A percentile compares a stretch with the other conserved stretches of the same genome.
phyloP scores from a whole-genome alignment of 768 basidiomycete genomes.

The Pleurotus tuoliensis region DNA sequence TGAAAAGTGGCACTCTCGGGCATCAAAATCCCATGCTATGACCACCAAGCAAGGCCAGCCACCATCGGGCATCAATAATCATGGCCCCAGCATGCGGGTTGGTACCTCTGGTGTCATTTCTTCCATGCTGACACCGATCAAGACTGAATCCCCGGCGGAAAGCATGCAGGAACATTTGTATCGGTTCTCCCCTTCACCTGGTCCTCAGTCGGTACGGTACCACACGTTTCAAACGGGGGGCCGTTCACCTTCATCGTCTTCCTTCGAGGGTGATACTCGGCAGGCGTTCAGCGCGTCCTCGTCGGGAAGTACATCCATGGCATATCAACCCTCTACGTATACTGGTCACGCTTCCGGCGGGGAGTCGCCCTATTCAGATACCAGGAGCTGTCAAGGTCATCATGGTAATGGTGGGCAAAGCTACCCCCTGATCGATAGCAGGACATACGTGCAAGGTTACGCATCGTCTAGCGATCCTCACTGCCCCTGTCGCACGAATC shows the following conservation, averaged over 20 bases:
- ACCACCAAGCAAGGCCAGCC: conserved; percentile 37
- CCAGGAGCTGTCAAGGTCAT: conserved; percentile 16
- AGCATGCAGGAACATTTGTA: conserved; percentile 50
- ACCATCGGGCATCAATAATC: conserved; percentile 28
- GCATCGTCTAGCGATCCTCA: conserved; percentile 33
- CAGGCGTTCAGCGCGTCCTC: conserved; percentile 21
- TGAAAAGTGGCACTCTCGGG: conserved; percentile 85
- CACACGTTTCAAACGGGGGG: conserved; percentile 47
- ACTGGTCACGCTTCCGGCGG: conserved; percentile 25
- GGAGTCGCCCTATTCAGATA: conserved; percentile 34
- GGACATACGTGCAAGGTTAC: conserved; percentile 25
- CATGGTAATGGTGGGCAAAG: conserved; percentile 32
- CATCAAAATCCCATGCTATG: conserved; percentile 56
- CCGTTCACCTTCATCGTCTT: conserved; percentile 31
- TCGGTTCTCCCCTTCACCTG: conserved; percentile 65
- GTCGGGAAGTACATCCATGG: conserved; percentile 15
- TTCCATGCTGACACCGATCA: conserved; percentile 57
- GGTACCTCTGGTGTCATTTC: conserved; percentile 26
- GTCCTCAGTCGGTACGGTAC: conserved; percentile 46
- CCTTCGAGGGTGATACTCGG: conserved; percentile 35
- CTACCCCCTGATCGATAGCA: conserved; percentile 28
- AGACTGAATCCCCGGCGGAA: conserved; percentile 58
- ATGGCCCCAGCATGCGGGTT: conserved; percentile 16
- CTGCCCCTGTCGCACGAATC: conserved; percentile 63
- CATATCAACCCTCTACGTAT: conserved; percentile 21